Base-by-base conservation (phyloP, 2,329 filamentous ascomycete genomes). In the Elsinoe perseae region DNA sequence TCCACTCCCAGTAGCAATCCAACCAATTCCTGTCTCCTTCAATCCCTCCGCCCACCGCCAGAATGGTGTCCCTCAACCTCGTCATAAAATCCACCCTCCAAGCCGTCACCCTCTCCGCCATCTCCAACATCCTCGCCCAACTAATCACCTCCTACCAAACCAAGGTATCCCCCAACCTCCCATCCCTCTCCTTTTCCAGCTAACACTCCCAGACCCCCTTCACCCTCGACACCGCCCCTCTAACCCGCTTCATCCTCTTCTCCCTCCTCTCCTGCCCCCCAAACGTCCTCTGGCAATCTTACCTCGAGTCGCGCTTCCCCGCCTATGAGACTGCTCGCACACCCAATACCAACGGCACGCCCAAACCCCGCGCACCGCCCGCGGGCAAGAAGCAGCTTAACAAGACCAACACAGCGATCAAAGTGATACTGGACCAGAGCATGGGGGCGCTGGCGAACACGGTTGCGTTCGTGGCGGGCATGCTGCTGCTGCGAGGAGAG, bases 271-370 rank as follows among this genome's bases (percentile, higher is more conserved):
- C 79, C 69, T 86, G 84, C 38, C 89, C 90, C 2, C 87, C 87
- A 43, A 96, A 96, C 72, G 88, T 89, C 66, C 68, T 88, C 64
- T 95, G 89, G 90, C 90, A 95, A 76, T 79, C 82, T 38, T 87
- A 80, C 66, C 78, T 95, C 54, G 90, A 95, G 71, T 74, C 79
- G 4, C 72, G 76, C 2, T 95, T 89, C 66, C 90, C 90, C 0
- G 84, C 85, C 0, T 79, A 81, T 62, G 18, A 23, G 14, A 6
- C 27, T 14, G 4, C 28, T 18, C 77, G 78, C 53, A 12, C 56
- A 64, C 18, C 56, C 59, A 8, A 54, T 58, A 10, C 59, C 21
- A 54, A 53, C 6, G 50, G 54, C 8, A 16, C 56, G 12, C 46
- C 50, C 27, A 42, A 56, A 54, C 12, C 53, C 46, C 57, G 42